Percentiles rank a stretch among this genome's conserved stretches.
These are phyloP conservation scores for Selaginella tamariscina DNA, from an alignment of 75 land plant genomes.

Conservation along the genomic window DNA sequence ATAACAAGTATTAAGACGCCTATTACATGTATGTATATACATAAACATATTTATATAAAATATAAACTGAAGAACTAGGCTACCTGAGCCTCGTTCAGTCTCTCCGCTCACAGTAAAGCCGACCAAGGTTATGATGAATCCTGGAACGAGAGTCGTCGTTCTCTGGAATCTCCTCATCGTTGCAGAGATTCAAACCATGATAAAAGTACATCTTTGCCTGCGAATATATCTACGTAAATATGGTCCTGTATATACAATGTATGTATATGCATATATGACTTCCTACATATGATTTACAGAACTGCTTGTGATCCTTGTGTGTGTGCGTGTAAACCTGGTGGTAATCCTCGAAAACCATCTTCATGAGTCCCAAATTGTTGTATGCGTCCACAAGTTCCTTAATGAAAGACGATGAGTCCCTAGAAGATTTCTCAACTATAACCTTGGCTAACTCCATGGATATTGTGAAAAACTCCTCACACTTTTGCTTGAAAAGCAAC, in stretches of 20 bases:
- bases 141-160: constrained; percentile 74
- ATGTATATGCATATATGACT: too few relatives aligned
- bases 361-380: constrained; percentile 84
- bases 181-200: constrained; percentile 58
- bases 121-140: constrained; percentile 89
- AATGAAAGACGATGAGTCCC: constrained; percentile 32
- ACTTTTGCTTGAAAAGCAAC: constrained; percentile 24
- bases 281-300: too few relatives aligned
- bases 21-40: too few relatives aligned
- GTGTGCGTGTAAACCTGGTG: too few relatives aligned
- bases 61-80: too few relatives aligned
- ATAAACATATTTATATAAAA: too few relatives aligned
- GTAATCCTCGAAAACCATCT: constrained; percentile 73
- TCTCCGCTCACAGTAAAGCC: constrained; percentile 52
- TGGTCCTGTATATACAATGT: too few relatives aligned
- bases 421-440: constrained; percentile 35
- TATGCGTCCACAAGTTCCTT: constrained; percentile 88
- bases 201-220: constrained; percentile 48
- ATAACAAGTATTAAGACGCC: too few relatives aligned
- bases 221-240: too few relatives aligned
- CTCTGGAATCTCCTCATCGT: constrained; percentile 75
- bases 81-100: constrained; percentile 59
- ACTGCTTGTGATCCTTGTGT: too few relatives aligned
- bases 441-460: constrained; percentile 55
- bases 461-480: constrained; percentile 54